Evolutionary conservation across 2,329 filamentous ascomycete genomes (phyloP).

Genomic region (Aspergillus felis): DNA sequence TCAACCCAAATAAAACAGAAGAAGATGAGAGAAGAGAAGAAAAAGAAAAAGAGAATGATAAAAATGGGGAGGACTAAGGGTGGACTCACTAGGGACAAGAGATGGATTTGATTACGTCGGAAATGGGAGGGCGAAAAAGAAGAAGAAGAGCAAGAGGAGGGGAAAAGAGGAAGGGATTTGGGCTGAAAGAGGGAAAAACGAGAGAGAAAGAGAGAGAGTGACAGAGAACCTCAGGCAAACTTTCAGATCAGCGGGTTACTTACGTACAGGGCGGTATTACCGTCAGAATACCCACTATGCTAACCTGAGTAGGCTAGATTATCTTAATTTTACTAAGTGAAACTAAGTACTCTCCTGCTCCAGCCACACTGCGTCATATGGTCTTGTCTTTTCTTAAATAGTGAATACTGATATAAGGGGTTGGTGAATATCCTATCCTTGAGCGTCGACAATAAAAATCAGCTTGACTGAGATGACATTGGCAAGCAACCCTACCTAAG

Average conservation of each 20-base stretch:
- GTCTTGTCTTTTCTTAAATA: not conserved
- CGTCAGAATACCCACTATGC: not conserved
- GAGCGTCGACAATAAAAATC: not conserved
- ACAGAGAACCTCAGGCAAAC: slow-evolving; percentile 1
- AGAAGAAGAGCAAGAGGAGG: slow-evolving; percentile 21
- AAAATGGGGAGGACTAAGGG: slow-evolving; percentile 4
- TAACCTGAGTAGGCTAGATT: not conserved
- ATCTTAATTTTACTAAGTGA: not conserved
- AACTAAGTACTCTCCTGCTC: not conserved
- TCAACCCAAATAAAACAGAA: not conserved
- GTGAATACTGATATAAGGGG: not conserved
- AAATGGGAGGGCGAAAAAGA: slow-evolving; percentile 24
- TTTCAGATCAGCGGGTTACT: not conserved
- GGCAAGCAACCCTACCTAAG: not conserved
- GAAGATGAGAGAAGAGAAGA: not conserved
- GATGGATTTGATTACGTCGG: slow-evolving; percentile 30
- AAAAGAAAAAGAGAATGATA: slow-evolving; percentile 10
- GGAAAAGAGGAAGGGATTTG: slow-evolving; percentile 15
- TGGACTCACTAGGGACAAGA: slow-evolving; percentile 9
- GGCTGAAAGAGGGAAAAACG: slow-evolving; percentile 13
- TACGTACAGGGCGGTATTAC: not conserved
- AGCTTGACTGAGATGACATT: not conserved
- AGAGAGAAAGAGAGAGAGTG: slow-evolving; percentile 4
- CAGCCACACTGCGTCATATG: not conserved
- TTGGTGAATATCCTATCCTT: not conserved